A percentile compares a stretch with the other conserved stretches of the same genome.
phyloP scores from a whole-genome alignment of 345 rosid species.

The Syzygium aqueum region DNA sequence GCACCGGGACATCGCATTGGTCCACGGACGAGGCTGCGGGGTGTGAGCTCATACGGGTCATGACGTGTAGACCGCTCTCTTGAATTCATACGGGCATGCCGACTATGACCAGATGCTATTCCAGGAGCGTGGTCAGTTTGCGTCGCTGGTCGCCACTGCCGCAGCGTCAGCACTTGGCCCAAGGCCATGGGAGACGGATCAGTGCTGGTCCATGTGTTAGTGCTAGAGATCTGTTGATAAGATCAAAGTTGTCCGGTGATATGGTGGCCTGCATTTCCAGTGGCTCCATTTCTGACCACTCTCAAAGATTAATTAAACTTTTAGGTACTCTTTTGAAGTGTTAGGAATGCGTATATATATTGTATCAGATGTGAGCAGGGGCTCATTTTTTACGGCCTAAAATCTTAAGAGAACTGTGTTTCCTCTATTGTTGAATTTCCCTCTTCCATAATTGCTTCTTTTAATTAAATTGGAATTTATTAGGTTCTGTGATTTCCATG shows the following conservation, averaged over 20 bases:
- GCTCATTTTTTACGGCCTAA: neutral
- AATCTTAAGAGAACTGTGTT: neutral
- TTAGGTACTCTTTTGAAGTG: neutral
- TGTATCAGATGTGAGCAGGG: neutral
- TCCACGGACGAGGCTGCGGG: neutral
- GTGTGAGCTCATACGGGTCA: too few relatives aligned
- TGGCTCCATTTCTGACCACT: neutral
- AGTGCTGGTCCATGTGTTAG: neutral
- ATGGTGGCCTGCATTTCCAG: neutral
- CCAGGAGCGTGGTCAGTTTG: too few relatives aligned
- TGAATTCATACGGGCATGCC: too few relatives aligned
- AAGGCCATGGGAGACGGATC: too few relatives aligned
- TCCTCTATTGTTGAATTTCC: neutral
- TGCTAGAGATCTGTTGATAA: neutral
- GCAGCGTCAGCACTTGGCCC: too few relatives aligned
- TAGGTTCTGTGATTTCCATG: neutral
- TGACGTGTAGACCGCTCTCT: too few relatives aligned
- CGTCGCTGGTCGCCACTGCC: too few relatives aligned
- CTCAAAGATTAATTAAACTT: neutral
- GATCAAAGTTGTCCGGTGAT: neutral
- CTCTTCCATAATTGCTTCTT: neutral
- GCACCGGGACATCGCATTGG: slow-evolving; percentile 48
- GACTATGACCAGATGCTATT: too few relatives aligned
- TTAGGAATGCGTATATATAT: neutral
- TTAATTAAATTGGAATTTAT: too few relatives aligned